Conservation (phyloP, 2,329 filamentous ascomycete species). For the Ophiocordyceps robertsii region DNA sequence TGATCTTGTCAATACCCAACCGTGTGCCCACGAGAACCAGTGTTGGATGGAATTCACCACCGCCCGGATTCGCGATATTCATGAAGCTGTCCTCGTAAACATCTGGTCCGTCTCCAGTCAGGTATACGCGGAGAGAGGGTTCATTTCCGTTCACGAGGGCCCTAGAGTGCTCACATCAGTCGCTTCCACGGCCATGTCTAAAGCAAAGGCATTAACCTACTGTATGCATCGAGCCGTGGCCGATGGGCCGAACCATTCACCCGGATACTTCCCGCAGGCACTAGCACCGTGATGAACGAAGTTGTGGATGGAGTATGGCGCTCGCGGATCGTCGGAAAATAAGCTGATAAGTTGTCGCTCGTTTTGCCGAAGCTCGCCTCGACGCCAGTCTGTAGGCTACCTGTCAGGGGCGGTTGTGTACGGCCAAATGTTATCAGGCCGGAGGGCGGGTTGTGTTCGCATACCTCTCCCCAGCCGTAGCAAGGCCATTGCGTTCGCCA, state of each 20-base stretch:
- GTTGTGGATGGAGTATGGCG: constrained; percentile 87
- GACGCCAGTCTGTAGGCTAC: constrained; percentile 53
- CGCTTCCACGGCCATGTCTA: no score
- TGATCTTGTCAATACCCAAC: constrained; percentile 87
- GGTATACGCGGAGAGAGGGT: constrained; percentile 63
- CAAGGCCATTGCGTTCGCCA: constrained; percentile 72
- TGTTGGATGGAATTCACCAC: constrained; percentile 62
- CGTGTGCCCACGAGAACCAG: constrained; percentile 80
- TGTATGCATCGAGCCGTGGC: constrained; percentile 89
- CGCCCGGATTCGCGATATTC: constrained; percentile 56
- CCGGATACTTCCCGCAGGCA: constrained; percentile 85
- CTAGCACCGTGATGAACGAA: constrained; percentile 82
- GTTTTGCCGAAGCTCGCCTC: constrained; percentile 39
- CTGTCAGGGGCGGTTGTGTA: background rate
- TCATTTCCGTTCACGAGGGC: constrained; percentile 58
- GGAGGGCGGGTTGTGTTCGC: constrained; percentile 3
- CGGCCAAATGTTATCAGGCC: background rate
- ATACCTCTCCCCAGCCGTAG: constrained; percentile 67
- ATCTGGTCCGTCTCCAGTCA: constrained; percentile 79
- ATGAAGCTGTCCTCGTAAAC: constrained; percentile 86
- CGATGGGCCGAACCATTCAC: constrained; percentile 98
- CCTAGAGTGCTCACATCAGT: constrained; percentile 28
- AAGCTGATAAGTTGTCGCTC: constrained; percentile 63
- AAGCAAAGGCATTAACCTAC: constrained; percentile 34
- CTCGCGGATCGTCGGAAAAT: constrained; percentile 76